Conservation (phyloP, 2,329 filamentous ascomycete species). For the Aspergillus sclerotialis region DNA sequence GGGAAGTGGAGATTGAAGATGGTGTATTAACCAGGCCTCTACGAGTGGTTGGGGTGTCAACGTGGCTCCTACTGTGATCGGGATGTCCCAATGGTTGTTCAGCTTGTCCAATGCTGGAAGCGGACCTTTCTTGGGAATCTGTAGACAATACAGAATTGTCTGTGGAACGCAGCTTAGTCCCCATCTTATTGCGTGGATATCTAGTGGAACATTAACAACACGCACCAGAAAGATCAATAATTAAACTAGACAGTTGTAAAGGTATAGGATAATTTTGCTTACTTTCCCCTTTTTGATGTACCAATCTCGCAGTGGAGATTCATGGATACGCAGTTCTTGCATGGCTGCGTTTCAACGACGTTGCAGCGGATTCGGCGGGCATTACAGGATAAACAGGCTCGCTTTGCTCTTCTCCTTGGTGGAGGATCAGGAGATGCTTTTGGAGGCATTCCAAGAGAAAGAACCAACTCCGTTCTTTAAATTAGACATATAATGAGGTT, state of each 20-base stretch:
- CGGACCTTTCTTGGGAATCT: neutral
- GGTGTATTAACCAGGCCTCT: neutral
- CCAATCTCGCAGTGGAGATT: conserved; percentile 36
- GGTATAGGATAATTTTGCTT: conserved; percentile 9
- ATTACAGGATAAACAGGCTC: conserved; percentile 40
- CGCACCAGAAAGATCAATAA: conserved; percentile 13
- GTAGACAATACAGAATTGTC: neutral
- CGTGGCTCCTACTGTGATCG: neutral
- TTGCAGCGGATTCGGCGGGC: conserved; percentile 41
- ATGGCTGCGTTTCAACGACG: conserved; percentile 39
- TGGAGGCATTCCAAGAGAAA: neutral
- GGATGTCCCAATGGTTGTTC: neutral
- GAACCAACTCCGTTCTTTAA: too few relatives aligned
- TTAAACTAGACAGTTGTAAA: conserved; percentile 17
- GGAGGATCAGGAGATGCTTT: neutral
- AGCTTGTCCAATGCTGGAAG: neutral
- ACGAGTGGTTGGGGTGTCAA: neutral
- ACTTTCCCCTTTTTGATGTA: conserved; percentile 39
- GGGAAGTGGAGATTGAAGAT: neutral
- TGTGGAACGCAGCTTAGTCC: neutral
- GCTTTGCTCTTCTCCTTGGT: conserved; percentile 26
- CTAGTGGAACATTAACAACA: conserved; percentile 8
- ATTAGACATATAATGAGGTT: too few relatives aligned
- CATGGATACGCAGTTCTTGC: conserved; percentile 34
- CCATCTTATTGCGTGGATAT: conserved; percentile 17